Base-by-base conservation (phyloP, 345 rosid species). In the Populus tremula region DNA sequence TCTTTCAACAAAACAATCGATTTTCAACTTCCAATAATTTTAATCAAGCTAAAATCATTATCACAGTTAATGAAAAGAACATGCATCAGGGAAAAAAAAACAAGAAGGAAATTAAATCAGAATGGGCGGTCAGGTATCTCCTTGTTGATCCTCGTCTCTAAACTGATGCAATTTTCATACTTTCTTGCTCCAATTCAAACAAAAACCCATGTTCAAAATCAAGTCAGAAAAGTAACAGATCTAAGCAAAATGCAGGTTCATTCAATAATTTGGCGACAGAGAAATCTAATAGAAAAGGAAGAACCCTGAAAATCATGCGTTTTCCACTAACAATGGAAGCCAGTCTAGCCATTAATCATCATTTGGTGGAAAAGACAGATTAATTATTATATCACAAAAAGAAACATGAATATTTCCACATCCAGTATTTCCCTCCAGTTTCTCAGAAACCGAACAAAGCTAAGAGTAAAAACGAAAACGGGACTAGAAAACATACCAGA, bases 401-500 rank as follows among this genome's bases (percentile, higher is more conserved):
- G 59, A 53, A 53, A 53, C 59, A 47, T 47, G 23, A 45, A 6
- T 27, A 23, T 25, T 62, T 38, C 29, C 8, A 2, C 20, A 45
- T 35, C 39, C 23, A 20, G 6, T 18, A 50, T 70, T 23, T 65
- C 25, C 69, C 11, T 54, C 66, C 10, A 5, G 29, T 77, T 77
- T 77, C 76, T 65, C 77, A 62, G 50, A 74, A 31, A 49, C 56
- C 71, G 80, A 77, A 23, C 25, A 59, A 5, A 21, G 47, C 45
- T 25, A 56, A 54, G 3, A 35, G 62, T 35, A 27, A 23, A 33
- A 66, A 43, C 16, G 6, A 31, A 33, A 27, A 66, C 68, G 13
- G 45, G 8, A 62, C 20, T 21, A 21, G 17, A 80, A 63, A 39
- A 61, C 83, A 31, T 83, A 86, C 89, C 89, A 61, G 77, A 41